Base-by-base conservation (phyloP, 31 red algal genomes). In the Asparagopsis taxiformis region DNA sequence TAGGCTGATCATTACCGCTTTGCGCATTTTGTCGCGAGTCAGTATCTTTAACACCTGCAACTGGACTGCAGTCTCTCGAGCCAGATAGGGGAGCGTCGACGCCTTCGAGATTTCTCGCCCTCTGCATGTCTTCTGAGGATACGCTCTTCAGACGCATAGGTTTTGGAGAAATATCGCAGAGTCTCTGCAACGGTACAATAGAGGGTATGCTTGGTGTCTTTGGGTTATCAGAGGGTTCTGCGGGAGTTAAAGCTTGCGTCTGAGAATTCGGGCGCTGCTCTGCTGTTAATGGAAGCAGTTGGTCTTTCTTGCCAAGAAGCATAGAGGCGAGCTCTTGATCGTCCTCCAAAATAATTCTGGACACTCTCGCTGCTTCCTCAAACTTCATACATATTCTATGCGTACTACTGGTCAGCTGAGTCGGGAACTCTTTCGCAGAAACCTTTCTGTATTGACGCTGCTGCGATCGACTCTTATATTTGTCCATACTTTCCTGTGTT, bases 361-460 rank as follows among this genome's bases (percentile, higher is more conserved):
- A 43, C 3, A 64, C 63, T 13, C 81, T 58, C 25, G 69, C 49
- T 46, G 81, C 81, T n/a, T 86, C 81, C 31, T 86, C 81, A 15
- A 62, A 33, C 51, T 59, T 25, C 29, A 76, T 39, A 24, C 33
- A 52, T n/a, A 86, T 68, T 41, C 38, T 38, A 56, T 86, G 81
- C 2, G 21, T 8, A 8, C 57, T 23, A 15, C 57, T 23, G 30
- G 41, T 30, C 32, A 70, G 8, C 7, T 25, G 68, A 17, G 73
- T 43, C 28, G 84, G 74, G 79, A 88, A 88, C 32, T 88, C 58
- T 59, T 35, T 31, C 13, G 52, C 33, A 41, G 63, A 38, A 11
- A 88, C 84, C 35, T 66, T 70, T 31, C 72, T 65, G 50, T 88
- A 88, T 50, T 88, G 84, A 8, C 84, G 84, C 68, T 88, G 84